These are phyloP conservation scores for Candida sp. DNA, from an alignment of 1,139 yeast genomes.

Conservation along the genomic window DNA sequence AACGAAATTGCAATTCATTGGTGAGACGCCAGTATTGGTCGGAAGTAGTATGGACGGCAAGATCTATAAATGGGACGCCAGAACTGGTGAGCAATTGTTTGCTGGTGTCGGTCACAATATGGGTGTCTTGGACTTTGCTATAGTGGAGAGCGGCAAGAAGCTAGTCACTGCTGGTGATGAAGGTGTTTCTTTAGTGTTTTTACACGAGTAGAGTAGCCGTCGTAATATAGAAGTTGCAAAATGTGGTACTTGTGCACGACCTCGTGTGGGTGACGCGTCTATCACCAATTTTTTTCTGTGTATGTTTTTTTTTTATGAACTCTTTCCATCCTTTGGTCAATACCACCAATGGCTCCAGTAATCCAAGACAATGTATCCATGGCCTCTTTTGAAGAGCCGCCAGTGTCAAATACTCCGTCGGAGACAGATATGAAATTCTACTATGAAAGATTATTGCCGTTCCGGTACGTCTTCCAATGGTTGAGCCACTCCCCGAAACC, in stretches of 20 bases:
- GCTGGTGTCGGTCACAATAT: conserved; percentile 91
- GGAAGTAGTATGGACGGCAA: conserved; percentile 87
- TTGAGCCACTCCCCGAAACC: conserved; percentile 83
- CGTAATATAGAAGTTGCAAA: not conserved
- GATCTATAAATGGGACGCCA: conserved; percentile 86
- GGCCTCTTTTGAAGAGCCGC: conserved; percentile 4
- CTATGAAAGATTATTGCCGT: conserved; percentile 75
- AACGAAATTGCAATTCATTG: conserved; percentile 75
- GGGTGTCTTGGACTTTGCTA: conserved; percentile 87
- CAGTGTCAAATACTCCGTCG: conserved; percentile 46
- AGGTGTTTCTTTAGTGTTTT: conserved; percentile 83
- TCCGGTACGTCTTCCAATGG: conserved; percentile 83
- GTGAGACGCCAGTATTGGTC: conserved; percentile 58
- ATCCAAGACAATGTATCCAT: conserved; percentile 2
- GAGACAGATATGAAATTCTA: conserved; percentile 75
- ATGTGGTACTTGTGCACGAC: not conserved
- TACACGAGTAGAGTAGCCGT: conserved; percentile 9
- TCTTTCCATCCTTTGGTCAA: not conserved
- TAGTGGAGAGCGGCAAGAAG: conserved; percentile 64
- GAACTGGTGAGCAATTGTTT: conserved; percentile 78
- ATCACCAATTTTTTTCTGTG: not conserved
- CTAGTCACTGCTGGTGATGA: conserved; percentile 98
- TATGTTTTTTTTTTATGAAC: not conserved
- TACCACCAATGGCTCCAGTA: conserved; percentile 2
- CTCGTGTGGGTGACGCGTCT: not conserved